Conservation (phyloP, 2,329 filamentous ascomycete species). For the Fusarium cicatricum region DNA sequence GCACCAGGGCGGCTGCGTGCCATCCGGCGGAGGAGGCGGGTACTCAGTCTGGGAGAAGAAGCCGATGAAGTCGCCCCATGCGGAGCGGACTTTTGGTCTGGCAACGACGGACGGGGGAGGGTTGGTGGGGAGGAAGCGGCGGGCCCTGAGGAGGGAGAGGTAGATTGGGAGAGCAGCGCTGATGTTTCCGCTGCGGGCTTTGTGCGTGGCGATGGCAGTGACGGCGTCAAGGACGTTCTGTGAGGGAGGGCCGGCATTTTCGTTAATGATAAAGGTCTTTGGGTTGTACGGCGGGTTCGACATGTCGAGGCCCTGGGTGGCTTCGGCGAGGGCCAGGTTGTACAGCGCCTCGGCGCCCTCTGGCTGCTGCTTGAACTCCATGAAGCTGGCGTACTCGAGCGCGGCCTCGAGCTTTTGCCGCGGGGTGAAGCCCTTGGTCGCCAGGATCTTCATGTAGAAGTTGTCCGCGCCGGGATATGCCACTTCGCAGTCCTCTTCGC, state of each 20-base stretch:
- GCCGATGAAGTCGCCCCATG: slow-evolving; percentile 35
- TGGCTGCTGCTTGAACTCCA: slow-evolving; percentile 76
- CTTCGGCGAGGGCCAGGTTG: slow-evolving; percentile 78
- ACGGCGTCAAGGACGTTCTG: slow-evolving; percentile 78
- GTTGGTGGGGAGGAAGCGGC: slow-evolving; percentile 64
- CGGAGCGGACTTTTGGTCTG: slow-evolving; percentile 16
- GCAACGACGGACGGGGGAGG: slow-evolving; percentile 36
- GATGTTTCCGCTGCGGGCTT: slow-evolving; percentile 74
- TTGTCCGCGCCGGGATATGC: slow-evolving; percentile 76
- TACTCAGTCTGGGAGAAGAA: slow-evolving; percentile 64
- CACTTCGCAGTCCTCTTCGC: slow-evolving; percentile 77
- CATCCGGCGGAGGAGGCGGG: slow-evolving; percentile 74
- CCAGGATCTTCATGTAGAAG: slow-evolving; percentile 84
- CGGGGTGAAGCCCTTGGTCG: slow-evolving; percentile 79
- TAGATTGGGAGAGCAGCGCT: slow-evolving; percentile 81
- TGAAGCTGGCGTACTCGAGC: slow-evolving; percentile 83
- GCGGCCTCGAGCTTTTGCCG: slow-evolving; percentile 83
- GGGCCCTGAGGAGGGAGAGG: slow-evolving; percentile 82
- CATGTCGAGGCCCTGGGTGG: slow-evolving; percentile 63
- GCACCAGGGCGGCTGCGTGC: slow-evolving; percentile 72
- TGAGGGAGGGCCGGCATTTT: slow-evolving; percentile 66
- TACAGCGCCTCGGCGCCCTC: slow-evolving; percentile 77
- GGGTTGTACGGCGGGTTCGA: slow-evolving; percentile 59
- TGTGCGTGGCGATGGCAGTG: slow-evolving; percentile 81
- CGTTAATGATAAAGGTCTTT: slow-evolving; percentile 70